Conservation (phyloP, 306 rosid genomes). For the Trifolium subterraneum region DNA sequence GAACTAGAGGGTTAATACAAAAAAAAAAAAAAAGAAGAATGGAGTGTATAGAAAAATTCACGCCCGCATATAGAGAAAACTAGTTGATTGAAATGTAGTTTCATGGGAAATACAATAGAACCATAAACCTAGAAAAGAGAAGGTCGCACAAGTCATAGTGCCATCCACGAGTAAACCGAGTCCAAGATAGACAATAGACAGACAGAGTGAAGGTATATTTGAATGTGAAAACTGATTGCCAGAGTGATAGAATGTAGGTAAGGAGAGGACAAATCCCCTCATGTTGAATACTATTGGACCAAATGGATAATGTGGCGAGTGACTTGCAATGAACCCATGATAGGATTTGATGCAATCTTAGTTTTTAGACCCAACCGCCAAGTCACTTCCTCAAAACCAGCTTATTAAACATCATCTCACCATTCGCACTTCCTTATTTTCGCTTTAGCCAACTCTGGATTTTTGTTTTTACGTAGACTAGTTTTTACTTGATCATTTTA, state of each 20-base stretch:
- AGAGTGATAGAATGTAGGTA: background rate
- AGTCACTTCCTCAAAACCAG: background rate
- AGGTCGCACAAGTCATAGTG: background rate
- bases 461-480: background rate
- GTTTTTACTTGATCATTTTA: background rate
- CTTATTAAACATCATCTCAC: background rate
- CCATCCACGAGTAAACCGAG: background rate
- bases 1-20: too few relatives aligned
- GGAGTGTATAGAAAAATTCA: background rate
- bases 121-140: background rate
- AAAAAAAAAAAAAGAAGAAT: too few relatives aligned
- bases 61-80: background rate
- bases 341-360: background rate
- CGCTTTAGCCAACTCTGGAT: background rate
- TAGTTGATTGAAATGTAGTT: background rate
- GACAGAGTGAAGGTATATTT: background rate
- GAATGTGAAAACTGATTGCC: background rate
- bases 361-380: background rate
- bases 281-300: background rate
- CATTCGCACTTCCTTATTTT: background rate
- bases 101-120: background rate
- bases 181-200: background rate
- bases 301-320: background rate
- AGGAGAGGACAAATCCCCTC: background rate
- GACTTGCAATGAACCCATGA: background rate